phyloP scores from a whole-genome alignment of 495 filamentous ascomycete genomes.

The Aspergillus affinis region DNA sequence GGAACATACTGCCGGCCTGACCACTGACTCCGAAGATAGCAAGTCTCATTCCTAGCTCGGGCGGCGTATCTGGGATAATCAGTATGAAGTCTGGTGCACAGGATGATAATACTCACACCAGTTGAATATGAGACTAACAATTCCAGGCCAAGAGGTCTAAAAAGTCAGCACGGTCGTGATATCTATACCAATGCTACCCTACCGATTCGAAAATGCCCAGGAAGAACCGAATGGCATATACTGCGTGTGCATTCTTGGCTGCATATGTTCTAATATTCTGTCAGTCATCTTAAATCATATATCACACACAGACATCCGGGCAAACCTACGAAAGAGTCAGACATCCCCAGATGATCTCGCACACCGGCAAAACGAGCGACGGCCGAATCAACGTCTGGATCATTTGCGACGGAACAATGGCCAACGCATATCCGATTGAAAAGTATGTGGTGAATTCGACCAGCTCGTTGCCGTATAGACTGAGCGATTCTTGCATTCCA shows the following conservation, averaged over 20 bases:
- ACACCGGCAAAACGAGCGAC: slow-evolving; percentile 13
- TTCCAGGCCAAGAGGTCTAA: slow-evolving; percentile 19
- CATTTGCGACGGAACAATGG: slow-evolving; percentile 12
- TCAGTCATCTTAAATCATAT: not conserved
- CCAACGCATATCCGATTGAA: slow-evolving; percentile 12
- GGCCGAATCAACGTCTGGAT: slow-evolving; percentile 26
- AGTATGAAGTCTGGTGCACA: not conserved
- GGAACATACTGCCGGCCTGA: slow-evolving; percentile 21
- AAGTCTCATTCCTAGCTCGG: slow-evolving; percentile 17
- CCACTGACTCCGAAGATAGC: slow-evolving; percentile 21
- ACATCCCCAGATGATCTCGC: slow-evolving; percentile 38
- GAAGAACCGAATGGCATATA: slow-evolving; percentile 19
- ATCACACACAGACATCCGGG: not conserved
- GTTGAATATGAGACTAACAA: slow-evolving; percentile 21
- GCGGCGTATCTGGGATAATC: slow-evolving; percentile 11
- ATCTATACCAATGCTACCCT: not conserved
- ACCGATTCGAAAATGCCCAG: slow-evolving; percentile 21
- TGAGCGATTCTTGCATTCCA: slow-evolving; percentile 61
- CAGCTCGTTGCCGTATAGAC: slow-evolving; percentile 50
- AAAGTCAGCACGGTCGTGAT: not conserved
- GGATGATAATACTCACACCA: slow-evolving; percentile 14
- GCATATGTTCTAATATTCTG: slow-evolving; percentile 7
- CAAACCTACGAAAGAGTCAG: slow-evolving; percentile 13
- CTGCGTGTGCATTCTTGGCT: slow-evolving; percentile 18
- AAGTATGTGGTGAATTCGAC: slow-evolving; percentile 21